Conservation (phyloP, 2,329 filamentous ascomycete species). For the Phialophora expanda region DNA sequence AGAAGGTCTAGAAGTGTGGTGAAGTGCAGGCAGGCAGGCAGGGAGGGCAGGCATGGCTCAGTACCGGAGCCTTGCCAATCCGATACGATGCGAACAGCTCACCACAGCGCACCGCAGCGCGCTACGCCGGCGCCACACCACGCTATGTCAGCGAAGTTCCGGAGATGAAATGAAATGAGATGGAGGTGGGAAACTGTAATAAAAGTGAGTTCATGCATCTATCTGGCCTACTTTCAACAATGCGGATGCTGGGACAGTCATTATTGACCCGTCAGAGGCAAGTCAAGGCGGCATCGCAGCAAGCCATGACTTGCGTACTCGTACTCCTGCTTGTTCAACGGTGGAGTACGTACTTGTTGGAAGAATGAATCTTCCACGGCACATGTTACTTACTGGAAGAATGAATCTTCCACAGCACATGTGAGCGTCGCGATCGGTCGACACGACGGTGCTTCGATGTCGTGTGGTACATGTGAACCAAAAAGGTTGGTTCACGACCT, state of each 20-base stretch:
- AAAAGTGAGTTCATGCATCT: background rate
- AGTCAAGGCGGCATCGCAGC: background rate
- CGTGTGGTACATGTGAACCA: background rate
- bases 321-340: background rate
- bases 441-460: background rate
- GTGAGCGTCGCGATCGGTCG: background rate
- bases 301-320: background rate
- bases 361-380: background rate
- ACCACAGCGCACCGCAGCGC: background rate
- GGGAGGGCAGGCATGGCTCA: background rate
- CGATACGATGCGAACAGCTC: background rate
- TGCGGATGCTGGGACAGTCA: background rate
- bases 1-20: background rate
- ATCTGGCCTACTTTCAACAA: too few relatives aligned
- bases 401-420: background rate
- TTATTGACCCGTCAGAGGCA: background rate
- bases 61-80: background rate
- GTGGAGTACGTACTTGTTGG: background rate
- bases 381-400: background rate
- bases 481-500: background rate
- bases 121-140: background rate
- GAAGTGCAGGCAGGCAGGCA: background rate
- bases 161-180: background rate
- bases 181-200: too few relatives aligned
- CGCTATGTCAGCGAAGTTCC: constrained; percentile 7